Evolutionary conservation across 2,329 filamentous ascomycete genomes (phyloP).

Genomic region (Myriosclerotinia curreyana): DNA sequence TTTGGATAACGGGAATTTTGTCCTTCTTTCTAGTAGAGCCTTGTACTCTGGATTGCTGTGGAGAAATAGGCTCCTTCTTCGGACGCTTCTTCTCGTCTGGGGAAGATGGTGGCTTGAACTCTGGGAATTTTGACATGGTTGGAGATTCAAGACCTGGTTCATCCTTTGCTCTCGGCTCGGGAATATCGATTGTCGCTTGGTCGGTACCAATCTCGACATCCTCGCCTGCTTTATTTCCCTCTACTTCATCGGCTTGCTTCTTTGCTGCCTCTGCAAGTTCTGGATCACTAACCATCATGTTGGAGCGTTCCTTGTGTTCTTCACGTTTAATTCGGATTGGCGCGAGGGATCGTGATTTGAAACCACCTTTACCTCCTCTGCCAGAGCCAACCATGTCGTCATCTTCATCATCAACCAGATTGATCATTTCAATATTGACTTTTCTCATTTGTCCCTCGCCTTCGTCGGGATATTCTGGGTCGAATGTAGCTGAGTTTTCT

Average conservation of each 20-base stretch:
- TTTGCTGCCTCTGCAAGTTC: slow-evolving; percentile 19
- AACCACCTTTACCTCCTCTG: slow-evolving; percentile 23
- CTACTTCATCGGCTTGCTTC: slow-evolving; percentile 23
- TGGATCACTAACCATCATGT: slow-evolving; percentile 29
- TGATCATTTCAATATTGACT: slow-evolving; percentile 38
- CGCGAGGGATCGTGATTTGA: slow-evolving; percentile 27
- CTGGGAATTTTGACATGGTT: slow-evolving; percentile 12
- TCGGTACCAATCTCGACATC: slow-evolving; percentile 10
- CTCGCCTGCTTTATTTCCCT: background rate
- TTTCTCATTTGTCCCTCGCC: slow-evolving; percentile 29
- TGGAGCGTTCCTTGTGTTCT: slow-evolving; percentile 37
- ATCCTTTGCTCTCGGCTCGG: slow-evolving; percentile 5
- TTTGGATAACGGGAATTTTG: slow-evolving; percentile 46
- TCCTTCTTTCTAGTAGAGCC: slow-evolving; percentile 9
- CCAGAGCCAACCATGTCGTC: slow-evolving; percentile 24
- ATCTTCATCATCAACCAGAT: slow-evolving; percentile 29
- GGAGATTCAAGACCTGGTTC: slow-evolving; percentile 18
- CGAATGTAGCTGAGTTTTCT: slow-evolving; percentile 17
- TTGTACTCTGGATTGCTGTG: background rate
- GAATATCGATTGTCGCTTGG: background rate
- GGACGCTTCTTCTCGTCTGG: slow-evolving; percentile 18
- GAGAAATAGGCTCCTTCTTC: slow-evolving; percentile 13
- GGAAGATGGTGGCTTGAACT: slow-evolving; percentile 14
- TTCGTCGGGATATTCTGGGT: slow-evolving; percentile 36
- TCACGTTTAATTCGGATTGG: slow-evolving; percentile 36